Conservation (phyloP, 2,329 filamentous ascomycete genomes). For the Exophiala viscosa region DNA sequence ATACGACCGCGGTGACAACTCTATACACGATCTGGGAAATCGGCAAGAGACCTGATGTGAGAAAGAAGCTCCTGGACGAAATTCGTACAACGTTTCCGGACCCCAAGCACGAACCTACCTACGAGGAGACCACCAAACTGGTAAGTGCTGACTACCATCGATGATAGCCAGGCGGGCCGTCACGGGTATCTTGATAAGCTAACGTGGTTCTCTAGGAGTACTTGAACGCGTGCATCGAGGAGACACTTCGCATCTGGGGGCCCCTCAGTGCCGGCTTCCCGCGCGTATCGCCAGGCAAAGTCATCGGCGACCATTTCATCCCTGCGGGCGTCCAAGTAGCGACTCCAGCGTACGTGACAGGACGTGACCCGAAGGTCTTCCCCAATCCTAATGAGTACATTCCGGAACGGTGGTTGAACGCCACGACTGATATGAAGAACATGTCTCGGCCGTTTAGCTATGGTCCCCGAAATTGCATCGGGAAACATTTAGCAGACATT, state of each 20-base stretch:
- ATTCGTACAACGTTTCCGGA: constrained; percentile 9
- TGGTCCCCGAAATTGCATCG: constrained; percentile 42
- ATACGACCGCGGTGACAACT: constrained; percentile 51
- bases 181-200: background rate
- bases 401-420: constrained; percentile 49
- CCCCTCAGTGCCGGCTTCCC: constrained; percentile 7
- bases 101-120: background rate
- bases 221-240: constrained; percentile 6
- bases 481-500: constrained; percentile 43
- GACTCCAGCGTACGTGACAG: constrained; percentile 40
- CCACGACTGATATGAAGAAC: constrained; percentile 35
- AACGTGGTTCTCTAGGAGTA: background rate
- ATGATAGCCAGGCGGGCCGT: background rate
- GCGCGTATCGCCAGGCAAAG: constrained; percentile 11
- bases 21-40: constrained; percentile 37
- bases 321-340: constrained; percentile 39
- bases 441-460: constrained; percentile 46
- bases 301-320: constrained; percentile 45
- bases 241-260: constrained; percentile 9
- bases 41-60: constrained; percentile 35
- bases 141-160: background rate
- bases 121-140: constrained; percentile 4
- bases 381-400: constrained; percentile 40
- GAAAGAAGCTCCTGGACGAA: constrained; percentile 41
- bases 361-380: constrained; percentile 42